Base-by-base conservation (phyloP, 2,329 filamentous ascomycete genomes). In the Capronia coronata region DNA sequence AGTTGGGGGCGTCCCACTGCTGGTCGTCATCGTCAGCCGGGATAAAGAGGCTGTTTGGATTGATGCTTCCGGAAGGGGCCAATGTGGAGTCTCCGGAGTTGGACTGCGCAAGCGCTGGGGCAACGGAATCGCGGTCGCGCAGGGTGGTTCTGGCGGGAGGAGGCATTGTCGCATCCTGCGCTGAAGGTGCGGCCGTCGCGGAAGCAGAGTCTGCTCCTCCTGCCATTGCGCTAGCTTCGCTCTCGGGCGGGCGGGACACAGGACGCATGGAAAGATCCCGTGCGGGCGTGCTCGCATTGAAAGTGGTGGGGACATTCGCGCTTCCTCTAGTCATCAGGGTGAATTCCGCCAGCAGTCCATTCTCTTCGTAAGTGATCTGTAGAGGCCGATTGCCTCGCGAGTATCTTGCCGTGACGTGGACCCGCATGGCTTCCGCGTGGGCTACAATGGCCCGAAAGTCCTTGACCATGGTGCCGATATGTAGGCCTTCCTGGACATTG, bases 311-410 rank as follows among this genome's bases (percentile, higher is more conserved):
- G 3, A 64, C 60, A 21, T 66, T 63, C 56, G 71, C 69, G 46
- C 81, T 77, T 27, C 80, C 80, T 48, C 74, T 75, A 16, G 80
- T 84, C 80, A 83, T 83, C 35, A 84, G 66, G 1, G 77, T 83
- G 59, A 81, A 83, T 49, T 82, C 76, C 56, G 77, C 76, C 32
- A 70, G 62, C 27, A 83, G 63, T 8, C 79, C 80, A 40, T 73
- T 70, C 45, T 71, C 71, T 30, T 73, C 70, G 56, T 83, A 84
- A 51, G 68, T 74, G 55, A 84, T 74, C 55, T 83, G 79, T 54
- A 83, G 62, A 2, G 80, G 80, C 23, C 77, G 72, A 27, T 72
- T 77, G 3, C 80, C 78, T 18, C 72, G 70, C 2, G 79, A 82
- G 59, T 82, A 83, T 47, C 71, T 72, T 27, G 78, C 78, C 30